Base-by-base conservation (phyloP, 2,329 filamentous ascomycete genomes). In the Tolypocladium album region DNA sequence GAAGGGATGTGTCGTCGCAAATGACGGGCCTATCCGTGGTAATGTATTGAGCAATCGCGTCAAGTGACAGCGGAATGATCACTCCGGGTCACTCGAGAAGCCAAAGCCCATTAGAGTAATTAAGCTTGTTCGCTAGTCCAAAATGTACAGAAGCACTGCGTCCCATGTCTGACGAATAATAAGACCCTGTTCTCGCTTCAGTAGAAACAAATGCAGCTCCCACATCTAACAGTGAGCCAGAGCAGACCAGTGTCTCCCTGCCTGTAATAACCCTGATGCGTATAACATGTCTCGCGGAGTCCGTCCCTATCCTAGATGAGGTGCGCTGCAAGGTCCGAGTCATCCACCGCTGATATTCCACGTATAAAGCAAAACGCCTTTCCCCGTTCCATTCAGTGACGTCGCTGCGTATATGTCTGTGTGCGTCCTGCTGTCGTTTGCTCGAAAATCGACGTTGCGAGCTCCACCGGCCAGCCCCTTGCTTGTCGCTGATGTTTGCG, bases 51-150 rank as follows among this genome's bases (percentile, higher is more conserved):
- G 36, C 36, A 38, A 38, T 13, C 36, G 36, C 36, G 36, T 13
- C 36, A 38, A 38, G 3, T 38, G 11, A 38, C 9, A 38, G 11
- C 15, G 39, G 15, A 6, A 20, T 20, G 20, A n/a, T 31, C 47
- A 17, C 3, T 15, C 1, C 15, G 20, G 15, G 24, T 34, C 7
- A 12, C 31, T 20, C 6, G 27, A 7, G 43, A 31, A 22, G 36
- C 24, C 50, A 59, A 53, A 39, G 15, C 38, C 58, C 58, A 57
- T 27, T 3, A n/a, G 34, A 56, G 34, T 55, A 45, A 63, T 61
- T 64, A 62, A 60, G 58, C 42, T 58, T 62, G 61, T 62, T 62
- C 62, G 64, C 62, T 64, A 64, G 55, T 61, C 58, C 62, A 60
- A 59, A 60, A 63, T 61, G 60, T 59, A 62, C 60, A 60, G 59